Evolutionary conservation across 352 stramenopile species (phyloP), one percentile per base, ranked within the genome.

Genomic region (Aphanomyces invadans): DNA sequence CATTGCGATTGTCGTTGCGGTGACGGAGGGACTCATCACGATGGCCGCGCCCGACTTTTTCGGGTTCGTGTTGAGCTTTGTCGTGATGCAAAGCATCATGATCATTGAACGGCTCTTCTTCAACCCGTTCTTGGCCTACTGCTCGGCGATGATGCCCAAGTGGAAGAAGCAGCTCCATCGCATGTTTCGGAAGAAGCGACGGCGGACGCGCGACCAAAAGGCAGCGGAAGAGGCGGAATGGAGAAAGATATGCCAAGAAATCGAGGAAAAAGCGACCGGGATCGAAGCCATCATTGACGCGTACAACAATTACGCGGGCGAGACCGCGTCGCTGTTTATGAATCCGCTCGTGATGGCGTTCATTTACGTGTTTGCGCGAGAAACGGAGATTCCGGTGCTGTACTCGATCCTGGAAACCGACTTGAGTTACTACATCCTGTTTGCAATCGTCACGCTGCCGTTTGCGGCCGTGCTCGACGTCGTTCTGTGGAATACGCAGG

Each of bases 21-120:
- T 87, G 38, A 94, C 93, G 17, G 92, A 98, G 72, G 84, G 90
- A 45, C 82, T 98, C 57, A 95, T 98, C 66, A 97, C 94, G 3
- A 97, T 98, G 86, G 95, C 93, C 7, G 89, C 95, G 23, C 76
- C 78, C n/a, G 90, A 97, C 54, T 98, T 98, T 73, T 88, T 97
- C 39, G 90, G 95, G 62, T 99, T 98, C 66, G 88, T 96, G 26
- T 72, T 98, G 23, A 92, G 92, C 39, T 98, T 97, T 74, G 92
- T 98, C 51, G 79, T 98, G 7, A 95, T 97, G 66, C 74, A 98
- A 54, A 84, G 78, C 31, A 80, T 98, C 31, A 80, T 90, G 51
- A 90, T 98, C 73, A 72, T 98, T 39, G 88, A 98, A 65, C 80
- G 95, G 4, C 71, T 99, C n/a, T 98, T 98, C 68, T 74, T 98